Percentiles rank a stretch among this genome's conserved stretches.
phyloP scores from a whole-genome alignment of 352 stramenopile genomes.

The Phytophthora cajani region DNA sequence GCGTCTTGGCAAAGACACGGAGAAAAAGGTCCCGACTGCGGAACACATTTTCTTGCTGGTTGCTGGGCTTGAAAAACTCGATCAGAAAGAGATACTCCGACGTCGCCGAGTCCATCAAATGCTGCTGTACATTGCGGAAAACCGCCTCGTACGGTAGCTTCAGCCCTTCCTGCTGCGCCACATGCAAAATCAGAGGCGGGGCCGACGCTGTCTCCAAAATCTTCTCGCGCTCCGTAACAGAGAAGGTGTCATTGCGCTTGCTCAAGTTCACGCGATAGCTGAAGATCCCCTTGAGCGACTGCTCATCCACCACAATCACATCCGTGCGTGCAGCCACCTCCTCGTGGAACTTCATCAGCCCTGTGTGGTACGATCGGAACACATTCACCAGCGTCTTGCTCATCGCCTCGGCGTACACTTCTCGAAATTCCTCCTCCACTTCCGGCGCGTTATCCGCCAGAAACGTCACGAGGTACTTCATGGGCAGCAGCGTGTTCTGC shows the following conservation, averaged over 20 bases:
- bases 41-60: conserved; percentile 67
- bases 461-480: conserved; percentile 97
- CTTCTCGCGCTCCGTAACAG: conserved; percentile 90
- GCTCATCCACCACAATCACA: conserved; percentile 96
- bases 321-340: conserved; percentile 93
- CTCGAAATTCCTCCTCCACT: conserved; percentile 95
- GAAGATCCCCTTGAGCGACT: conserved; percentile 89
- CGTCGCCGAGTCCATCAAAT: conserved; percentile 97
- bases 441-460: conserved; percentile 92
- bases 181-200: conserved; percentile 94
- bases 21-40: conserved; percentile 93
- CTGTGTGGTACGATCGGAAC: conserved; percentile 97
- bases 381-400: conserved; percentile 95
- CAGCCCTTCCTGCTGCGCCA: conserved; percentile 91
- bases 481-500: conserved; percentile 96
- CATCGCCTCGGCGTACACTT: conserved; percentile 98
- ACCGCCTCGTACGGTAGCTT: conserved; percentile 97
- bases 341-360: conserved; percentile 95
- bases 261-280: conserved; percentile 93
- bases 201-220: conserved; percentile 85
- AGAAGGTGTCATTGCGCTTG: conserved; percentile 96
- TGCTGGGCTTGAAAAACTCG: conserved; percentile 91
- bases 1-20: conserved; percentile 95
- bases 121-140: conserved; percentile 96
- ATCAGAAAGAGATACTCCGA: conserved; percentile 98